Evolutionary conservation across 2,329 filamentous ascomycete species (phyloP).

Genomic region (Aspergillus puulaauensis): DNA sequence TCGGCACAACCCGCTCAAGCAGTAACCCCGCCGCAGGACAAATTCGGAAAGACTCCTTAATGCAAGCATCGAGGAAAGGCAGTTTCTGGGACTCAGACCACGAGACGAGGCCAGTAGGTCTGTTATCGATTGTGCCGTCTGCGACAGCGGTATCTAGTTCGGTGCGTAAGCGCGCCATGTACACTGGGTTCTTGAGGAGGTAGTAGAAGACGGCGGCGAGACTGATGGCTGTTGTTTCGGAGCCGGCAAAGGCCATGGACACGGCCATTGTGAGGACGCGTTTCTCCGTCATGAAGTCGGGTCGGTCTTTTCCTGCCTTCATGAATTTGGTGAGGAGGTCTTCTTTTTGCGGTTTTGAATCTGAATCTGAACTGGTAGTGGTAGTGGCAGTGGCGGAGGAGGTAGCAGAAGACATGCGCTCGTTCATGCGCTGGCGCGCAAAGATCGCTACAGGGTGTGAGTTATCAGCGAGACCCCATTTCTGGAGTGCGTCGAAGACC

Average conservation of each 20-base stretch:
- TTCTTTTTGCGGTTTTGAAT: slow-evolving; percentile 6
- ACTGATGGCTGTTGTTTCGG: slow-evolving; percentile 76
- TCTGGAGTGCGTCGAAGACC: slow-evolving; percentile 39
- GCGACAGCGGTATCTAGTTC: slow-evolving; percentile 61
- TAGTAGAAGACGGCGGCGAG: slow-evolving; percentile 72
- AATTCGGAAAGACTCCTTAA: slow-evolving; percentile 40
- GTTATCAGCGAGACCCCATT: slow-evolving; percentile 23
- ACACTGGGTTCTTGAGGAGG: slow-evolving; percentile 61
- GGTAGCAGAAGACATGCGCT: slow-evolving; percentile 16
- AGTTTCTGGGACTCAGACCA: slow-evolving; percentile 21
- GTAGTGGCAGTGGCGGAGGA: neutral
- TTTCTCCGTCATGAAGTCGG: slow-evolving; percentile 29
- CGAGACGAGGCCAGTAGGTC: neutral
- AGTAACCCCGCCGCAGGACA: slow-evolving; percentile 36
- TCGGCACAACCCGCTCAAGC: slow-evolving; percentile 36
- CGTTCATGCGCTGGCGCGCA: slow-evolving; percentile 21
- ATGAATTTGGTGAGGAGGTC: slow-evolving; percentile 30
- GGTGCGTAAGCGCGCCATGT: slow-evolving; percentile 34
- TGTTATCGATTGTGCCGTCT: slow-evolving; percentile 7
- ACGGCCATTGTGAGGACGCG: slow-evolving; percentile 30
- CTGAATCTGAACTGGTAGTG: neutral
- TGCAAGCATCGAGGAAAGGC: slow-evolving; percentile 34
- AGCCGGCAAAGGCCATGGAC: slow-evolving; percentile 60
- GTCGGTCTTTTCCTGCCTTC: slow-evolving; percentile 22
- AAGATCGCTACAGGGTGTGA: slow-evolving; percentile 25